phyloP scores from a whole-genome alignment of 192 early-diverging fungal genomes.

The Spinellus fusiger region DNA sequence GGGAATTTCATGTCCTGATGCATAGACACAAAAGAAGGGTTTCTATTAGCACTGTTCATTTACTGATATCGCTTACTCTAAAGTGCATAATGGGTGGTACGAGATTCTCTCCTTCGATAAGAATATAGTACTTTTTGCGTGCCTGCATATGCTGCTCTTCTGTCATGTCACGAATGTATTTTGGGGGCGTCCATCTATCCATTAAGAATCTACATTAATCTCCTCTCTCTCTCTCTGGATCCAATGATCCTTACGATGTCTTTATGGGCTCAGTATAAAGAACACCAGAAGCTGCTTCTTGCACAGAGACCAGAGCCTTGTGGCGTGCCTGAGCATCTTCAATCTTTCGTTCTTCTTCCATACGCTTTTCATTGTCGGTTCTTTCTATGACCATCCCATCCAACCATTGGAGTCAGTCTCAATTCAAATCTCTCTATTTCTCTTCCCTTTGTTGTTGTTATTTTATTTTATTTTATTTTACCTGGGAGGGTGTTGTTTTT shows the following conservation, averaged over 20 bases:
- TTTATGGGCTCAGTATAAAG: slow-evolving; percentile 82
- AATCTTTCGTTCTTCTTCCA: slow-evolving; percentile 81
- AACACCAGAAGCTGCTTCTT: slow-evolving; percentile 82
- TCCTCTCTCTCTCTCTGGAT: not conserved
- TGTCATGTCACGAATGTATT: slow-evolving; percentile 56
- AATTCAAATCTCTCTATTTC: not conserved
- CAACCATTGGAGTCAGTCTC: not conserved
- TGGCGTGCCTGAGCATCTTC: slow-evolving; percentile 73
- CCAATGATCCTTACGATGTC: slow-evolving; percentile 43
- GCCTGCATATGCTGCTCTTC: slow-evolving; percentile 45
- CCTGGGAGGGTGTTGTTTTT: slow-evolving; percentile 50
- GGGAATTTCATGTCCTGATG: slow-evolving; percentile 80
- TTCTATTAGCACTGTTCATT: too few relatives aligned
- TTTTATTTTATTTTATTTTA: not conserved
- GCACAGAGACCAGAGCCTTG: slow-evolving; percentile 78
- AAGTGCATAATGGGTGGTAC: slow-evolving; percentile 84
- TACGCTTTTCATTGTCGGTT: slow-evolving; percentile 71
- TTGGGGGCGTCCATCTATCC: slow-evolving; percentile 70
- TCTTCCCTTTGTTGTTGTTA: too few relatives aligned
- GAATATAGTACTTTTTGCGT: slow-evolving; percentile 83
- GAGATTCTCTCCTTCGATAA: slow-evolving; percentile 80
- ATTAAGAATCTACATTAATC: not conserved
- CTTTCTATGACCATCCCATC: slow-evolving; percentile 37
- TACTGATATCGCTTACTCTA: slow-evolving; percentile 36
- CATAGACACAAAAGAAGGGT: not conserved